Base-by-base conservation (phyloP, 345 rosid genomes). In the Brassica cretica region DNA sequence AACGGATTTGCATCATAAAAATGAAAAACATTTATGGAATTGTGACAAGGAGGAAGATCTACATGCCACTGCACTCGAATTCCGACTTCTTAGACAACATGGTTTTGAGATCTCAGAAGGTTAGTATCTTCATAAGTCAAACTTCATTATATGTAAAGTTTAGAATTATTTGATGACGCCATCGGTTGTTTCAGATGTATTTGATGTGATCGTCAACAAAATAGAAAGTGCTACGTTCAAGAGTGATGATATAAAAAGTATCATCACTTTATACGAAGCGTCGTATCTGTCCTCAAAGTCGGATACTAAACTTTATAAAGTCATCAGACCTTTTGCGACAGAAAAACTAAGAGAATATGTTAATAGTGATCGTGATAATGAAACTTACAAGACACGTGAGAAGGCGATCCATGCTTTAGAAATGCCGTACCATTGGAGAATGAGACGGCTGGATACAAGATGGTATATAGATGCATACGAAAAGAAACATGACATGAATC, bases 211-310 rank as follows among this genome's bases (percentile, higher is more conserved):
- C 6, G 80, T 77, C 59, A 73, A 80, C 51, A 79, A 56, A 41
- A 80, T 82, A 15, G 19, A 78, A 8, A 71, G 75, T 5, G 61
- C 19, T 4, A 82, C 73, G 29, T 64, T 64, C 12, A 33, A 77
- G 10, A 29, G 0, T 0, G 5, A 12, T 0, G 73, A 81, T 8
- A 67, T 73, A 12, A 30, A 27, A 24, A 76, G 82, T 21, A 11
- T 80, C 64, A 59, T 75, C 3, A 69, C 76, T 41, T 77, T 86
- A 21, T 86, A 84, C 5, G 88, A 85, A 56, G 86, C 86, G 0
- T 66, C 88, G 0, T 77, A 80, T 37, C 72, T 84, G 0, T 49
- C 80, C 1, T 32, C 73, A 0, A 75, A 55, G 5, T 75, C 73
- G 35, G 89, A 86, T 25, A 76, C 59, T 2, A 67, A 76, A 29